A percentile compares a stretch with the other conserved stretches of the same genome.
Evolutionary conservation across 352 stramenopile genomes (phyloP).

Genomic region (Phytopythium sindhum): DNA sequence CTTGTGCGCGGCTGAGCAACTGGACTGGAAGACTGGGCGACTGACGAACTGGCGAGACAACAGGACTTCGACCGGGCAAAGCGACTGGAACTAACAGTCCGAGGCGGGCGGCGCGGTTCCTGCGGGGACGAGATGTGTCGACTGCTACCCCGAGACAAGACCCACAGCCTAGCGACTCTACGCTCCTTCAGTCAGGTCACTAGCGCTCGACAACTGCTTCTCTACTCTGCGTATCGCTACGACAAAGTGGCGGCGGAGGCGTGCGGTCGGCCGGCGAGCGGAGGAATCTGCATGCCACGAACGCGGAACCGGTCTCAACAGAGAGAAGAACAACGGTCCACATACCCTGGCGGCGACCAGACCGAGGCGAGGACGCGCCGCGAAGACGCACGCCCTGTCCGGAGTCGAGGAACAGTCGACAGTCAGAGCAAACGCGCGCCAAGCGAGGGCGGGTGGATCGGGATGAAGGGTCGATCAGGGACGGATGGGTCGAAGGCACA

Average conservation of each 20-base stretch:
- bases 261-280: not conserved
- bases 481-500: not conserved
- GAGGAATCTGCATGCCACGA: constrained; percentile 5
- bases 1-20: too few relatives aligned
- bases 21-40: not conserved
- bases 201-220: not conserved
- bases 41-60: not conserved
- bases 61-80: not conserved
- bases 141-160: not conserved
- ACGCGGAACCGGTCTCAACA: not conserved
- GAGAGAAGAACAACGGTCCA: not conserved
- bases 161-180: not conserved
- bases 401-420: not conserved
- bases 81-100: not conserved
- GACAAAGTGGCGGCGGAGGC: not conserved
- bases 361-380: too few relatives aligned
- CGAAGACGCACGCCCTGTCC: not conserved
- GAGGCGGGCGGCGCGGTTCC: not conserved
- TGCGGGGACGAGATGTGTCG: not conserved
- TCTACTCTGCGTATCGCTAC: not conserved
- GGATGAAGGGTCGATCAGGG: not conserved
- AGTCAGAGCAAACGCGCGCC: not conserved
- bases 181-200: not conserved
- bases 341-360: not conserved
- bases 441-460: not conserved